Base-by-base conservation (phyloP, 768 basidiomycete species). In the Lactarius vividus region DNA sequence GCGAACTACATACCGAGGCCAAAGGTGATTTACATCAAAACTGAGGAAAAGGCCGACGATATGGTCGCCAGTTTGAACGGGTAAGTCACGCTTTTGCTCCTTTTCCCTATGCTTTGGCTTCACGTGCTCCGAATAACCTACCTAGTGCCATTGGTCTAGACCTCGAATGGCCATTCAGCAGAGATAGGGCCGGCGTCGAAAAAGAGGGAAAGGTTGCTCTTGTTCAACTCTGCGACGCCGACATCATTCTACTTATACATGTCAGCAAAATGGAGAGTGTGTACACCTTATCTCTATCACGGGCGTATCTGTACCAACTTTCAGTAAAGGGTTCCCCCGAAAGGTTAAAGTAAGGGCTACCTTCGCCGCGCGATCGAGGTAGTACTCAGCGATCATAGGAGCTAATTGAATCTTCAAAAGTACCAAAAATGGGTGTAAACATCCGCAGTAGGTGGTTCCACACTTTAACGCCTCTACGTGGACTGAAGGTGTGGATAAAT, bases 131-230 rank as follows among this genome's bases (percentile, higher is more conserved):
- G 39, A 49, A n/a, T 28, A n/a, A 56, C n/a, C 18, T 49, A 9
- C 37, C 28, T 52, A 83, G 82, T 2, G 79, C 83, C 10, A 53
- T 84, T 11, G 83, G 84, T 8, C 82, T 84, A 33, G 83, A 84
- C 72, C 74, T 84, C 49, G 83, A 84, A 69, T 84, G 83, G 83
- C 73, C 75, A 18, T 76, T 81, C 23, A 70, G 71, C 54, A 77
- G 74, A 60, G 68, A 73, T n/a, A 72, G 72, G 4, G 71, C 75
- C 37, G 72, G 40, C 26, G 23, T 23, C 4, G 40, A 29, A 10
- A 65, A 72, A 39, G 77, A 78, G 61, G 73, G 77, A 57, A 74
- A 75, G 37, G 78, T 80, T 2, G 80, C 83, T 0, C 72, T 83
- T 2, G 78, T 84, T 1, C 83, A 85, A 69, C 59, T 85, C 0